These are phyloP conservation scores for Bryopsis sp. DNA, from an alignment of 139 green algal species.

Conservation along the genomic window DNA sequence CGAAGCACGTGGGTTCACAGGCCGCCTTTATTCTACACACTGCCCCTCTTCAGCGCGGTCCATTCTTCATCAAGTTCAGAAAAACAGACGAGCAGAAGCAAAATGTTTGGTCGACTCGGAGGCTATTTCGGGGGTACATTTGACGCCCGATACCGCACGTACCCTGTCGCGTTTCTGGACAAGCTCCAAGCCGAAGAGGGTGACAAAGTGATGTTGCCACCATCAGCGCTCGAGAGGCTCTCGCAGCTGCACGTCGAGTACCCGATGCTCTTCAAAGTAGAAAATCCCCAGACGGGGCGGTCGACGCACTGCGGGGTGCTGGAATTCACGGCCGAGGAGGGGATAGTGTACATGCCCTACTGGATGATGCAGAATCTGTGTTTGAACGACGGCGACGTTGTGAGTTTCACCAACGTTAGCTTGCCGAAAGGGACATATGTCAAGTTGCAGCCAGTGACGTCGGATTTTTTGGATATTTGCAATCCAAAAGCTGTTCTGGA, in stretches of 20 bases:
- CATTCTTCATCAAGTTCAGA: too few relatives aligned
- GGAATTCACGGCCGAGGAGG: constrained; percentile 97
- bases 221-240: constrained; percentile 86
- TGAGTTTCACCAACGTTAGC: constrained; percentile 68
- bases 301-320: constrained; percentile 94
- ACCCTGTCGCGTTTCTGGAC: constrained; percentile 92
- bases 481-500: constrained; percentile 97
- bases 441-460: constrained; percentile 93
- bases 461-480: constrained; percentile 93
- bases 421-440: constrained; percentile 92
- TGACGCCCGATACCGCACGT: constrained; percentile 72
- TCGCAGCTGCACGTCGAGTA: constrained; percentile 94
- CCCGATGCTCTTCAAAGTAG: constrained; percentile 95
- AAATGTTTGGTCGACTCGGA: constrained; percentile 3
- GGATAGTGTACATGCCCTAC: constrained; percentile 92
- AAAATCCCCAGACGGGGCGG: constrained; percentile 50
- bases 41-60: too few relatives aligned
- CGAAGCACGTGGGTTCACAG: too few relatives aligned
- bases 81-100: too few relatives aligned
- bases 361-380: constrained; percentile 99
- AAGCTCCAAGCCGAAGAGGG: constrained; percentile 76
- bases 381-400: constrained; percentile 80
- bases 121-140: constrained; percentile 36
- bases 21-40: too few relatives aligned
- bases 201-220: constrained; percentile 95